Conservation (phyloP, 306 rosid species). For the Trifolium repens region DNA sequence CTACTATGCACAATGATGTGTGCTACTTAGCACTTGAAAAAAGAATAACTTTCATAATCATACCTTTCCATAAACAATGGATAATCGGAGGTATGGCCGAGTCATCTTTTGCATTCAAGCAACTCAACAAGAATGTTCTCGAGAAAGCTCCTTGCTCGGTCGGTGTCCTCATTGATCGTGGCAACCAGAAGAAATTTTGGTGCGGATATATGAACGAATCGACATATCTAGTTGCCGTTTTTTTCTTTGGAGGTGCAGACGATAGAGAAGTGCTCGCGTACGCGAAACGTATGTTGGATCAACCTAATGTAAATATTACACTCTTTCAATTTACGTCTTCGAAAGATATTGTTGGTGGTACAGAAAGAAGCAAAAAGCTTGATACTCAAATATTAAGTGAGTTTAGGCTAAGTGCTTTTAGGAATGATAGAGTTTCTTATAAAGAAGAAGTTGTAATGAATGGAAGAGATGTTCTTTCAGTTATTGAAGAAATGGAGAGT, state of each 20-base stretch:
- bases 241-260: slow-evolving; percentile 78
- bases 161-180: slow-evolving; percentile 69
- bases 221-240: slow-evolving; percentile 49
- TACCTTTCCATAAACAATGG: slow-evolving; percentile 67
- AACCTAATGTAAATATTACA: slow-evolving; percentile 51
- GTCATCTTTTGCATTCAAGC: slow-evolving; percentile 48
- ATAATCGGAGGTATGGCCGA: slow-evolving; percentile 43
- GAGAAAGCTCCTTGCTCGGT: slow-evolving; percentile 87
- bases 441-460: slow-evolving; percentile 43
- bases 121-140: slow-evolving; percentile 62
- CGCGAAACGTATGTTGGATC: slow-evolving; percentile 59
- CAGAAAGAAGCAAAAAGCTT: slow-evolving; percentile 61
- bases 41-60: slow-evolving; percentile 59
- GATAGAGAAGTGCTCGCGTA: slow-evolving; percentile 71
- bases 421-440: slow-evolving; percentile 56
- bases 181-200: slow-evolving; percentile 46
- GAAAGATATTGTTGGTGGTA: slow-evolving; percentile 50
- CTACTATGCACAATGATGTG: slow-evolving; percentile 82
- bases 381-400: slow-evolving; percentile 58
- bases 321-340: slow-evolving; percentile 50
- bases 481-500: slow-evolving; percentile 48
- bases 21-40: slow-evolving; percentile 73
- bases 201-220: slow-evolving; percentile 26
- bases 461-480: slow-evolving; percentile 45
- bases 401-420: slow-evolving; percentile 58